Evolutionary conservation across 331 rosid species (phyloP).

Genomic region (Malus hybrid): DNA sequence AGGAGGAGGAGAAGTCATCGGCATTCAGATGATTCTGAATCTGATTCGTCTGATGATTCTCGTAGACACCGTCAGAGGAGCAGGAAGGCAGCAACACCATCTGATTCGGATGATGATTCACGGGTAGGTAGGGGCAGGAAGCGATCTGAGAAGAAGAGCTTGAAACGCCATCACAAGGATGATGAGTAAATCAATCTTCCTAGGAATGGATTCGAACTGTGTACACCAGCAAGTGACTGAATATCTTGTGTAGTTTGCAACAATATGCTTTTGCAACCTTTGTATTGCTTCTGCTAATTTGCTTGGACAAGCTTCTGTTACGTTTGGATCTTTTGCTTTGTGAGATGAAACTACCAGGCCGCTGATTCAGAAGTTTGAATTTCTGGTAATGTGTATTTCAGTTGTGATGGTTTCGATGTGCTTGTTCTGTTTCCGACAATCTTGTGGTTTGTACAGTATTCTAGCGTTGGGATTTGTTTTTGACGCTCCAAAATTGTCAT

Average conservation of each 20-base stretch:
- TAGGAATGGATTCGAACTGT: not conserved
- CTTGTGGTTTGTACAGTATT: no score
- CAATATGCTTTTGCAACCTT: not conserved
- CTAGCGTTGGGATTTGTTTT: not conserved
- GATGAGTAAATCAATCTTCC: constrained; percentile 34
- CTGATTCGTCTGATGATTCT: constrained; percentile 58
- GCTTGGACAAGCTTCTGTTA: not conserved
- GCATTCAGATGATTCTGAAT: constrained; percentile 48
- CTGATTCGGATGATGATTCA: constrained; percentile 47
- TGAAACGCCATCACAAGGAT: constrained; percentile 33
- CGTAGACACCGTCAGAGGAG: constrained; percentile 37
- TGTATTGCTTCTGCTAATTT: constrained; percentile 4
- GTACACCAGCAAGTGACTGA: not conserved
- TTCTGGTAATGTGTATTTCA: not conserved
- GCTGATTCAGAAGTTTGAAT: not conserved
- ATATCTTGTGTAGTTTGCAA: not conserved
- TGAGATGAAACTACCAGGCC: not conserved
- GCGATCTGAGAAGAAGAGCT: constrained; percentile 47
- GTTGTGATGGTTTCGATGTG: not conserved
- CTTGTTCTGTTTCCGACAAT: not conserved
- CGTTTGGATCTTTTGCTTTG: not conserved
- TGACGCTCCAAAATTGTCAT: no score
- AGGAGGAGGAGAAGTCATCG: constrained; percentile 65
- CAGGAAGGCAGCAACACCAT: constrained; percentile 39
- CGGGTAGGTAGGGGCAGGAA: constrained; percentile 52